Percentiles rank a stretch among this genome's conserved stretches.
Evolutionary conservation across 2,329 filamentous ascomycete species (phyloP).

Genomic region (Aspergillus vadensis): DNA sequence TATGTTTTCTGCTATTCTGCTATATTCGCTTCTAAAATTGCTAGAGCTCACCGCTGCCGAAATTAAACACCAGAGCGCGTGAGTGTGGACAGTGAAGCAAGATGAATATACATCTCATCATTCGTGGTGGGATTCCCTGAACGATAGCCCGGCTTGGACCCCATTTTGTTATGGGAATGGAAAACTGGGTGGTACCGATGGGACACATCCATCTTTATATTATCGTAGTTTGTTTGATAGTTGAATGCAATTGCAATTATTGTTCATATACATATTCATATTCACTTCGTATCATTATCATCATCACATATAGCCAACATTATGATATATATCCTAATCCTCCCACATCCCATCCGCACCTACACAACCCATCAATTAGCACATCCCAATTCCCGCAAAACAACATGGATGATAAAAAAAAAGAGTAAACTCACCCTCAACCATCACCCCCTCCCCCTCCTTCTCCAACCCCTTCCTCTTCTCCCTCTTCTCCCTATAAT

Average conservation of each 20-base stretch:
- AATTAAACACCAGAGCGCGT: slow-evolving; percentile 51
- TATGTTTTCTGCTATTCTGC: background rate
- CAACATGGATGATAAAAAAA: background rate
- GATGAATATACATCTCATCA: slow-evolving; percentile 43
- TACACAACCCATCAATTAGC: slow-evolving; percentile 16
- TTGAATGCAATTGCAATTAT: background rate
- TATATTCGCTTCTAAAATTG: slow-evolving; percentile 49
- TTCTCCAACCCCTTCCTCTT: slow-evolving; percentile 53
- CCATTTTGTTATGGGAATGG: slow-evolving; percentile 51
- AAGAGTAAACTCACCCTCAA: slow-evolving; percentile 35
- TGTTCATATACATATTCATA: background rate
- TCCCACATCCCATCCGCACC: slow-evolving; percentile 40
- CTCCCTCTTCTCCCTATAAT: slow-evolving; percentile 56
- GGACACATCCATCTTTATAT: slow-evolving; percentile 44
- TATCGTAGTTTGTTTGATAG: background rate
- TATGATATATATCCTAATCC: background rate
- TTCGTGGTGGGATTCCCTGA: slow-evolving; percentile 37
- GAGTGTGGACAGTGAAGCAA: slow-evolving; percentile 63
- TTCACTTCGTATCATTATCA: background rate
- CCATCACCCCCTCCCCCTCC: slow-evolving; percentile 23
- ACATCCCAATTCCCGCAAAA: background rate
- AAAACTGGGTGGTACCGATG: slow-evolving; percentile 42
- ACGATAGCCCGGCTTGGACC: slow-evolving; percentile 43
- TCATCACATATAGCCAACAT: background rate
- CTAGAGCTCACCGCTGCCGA: slow-evolving; percentile 60